These are phyloP conservation scores for Trichoderma sp. DNA, from an alignment of 2,329 filamentous ascomycete genomes.

Conservation along the genomic window DNA sequence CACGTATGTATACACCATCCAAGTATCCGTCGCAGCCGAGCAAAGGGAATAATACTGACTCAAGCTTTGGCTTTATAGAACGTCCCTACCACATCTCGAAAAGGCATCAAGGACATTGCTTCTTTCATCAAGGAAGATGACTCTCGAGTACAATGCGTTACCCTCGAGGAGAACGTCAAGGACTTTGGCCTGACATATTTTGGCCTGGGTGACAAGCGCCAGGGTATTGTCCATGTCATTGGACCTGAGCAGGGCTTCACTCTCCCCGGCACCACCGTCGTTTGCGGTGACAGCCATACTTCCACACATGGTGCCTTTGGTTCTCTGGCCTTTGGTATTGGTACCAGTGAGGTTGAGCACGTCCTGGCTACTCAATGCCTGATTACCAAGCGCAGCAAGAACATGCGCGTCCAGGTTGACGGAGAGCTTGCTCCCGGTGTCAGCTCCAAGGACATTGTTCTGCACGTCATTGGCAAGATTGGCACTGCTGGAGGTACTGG, in stretches of 20 bases:
- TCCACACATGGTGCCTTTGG: conserved; percentile 98
- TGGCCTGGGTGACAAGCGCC: conserved; percentile 90
- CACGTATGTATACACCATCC: conserved; percentile 64
- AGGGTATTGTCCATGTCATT: conserved; percentile 98
- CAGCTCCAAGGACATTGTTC: conserved; percentile 92
- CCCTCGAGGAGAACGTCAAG: conserved; percentile 95
- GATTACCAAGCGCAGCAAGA: conserved; percentile 93
- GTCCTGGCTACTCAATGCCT: conserved; percentile 95
- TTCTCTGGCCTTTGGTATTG: conserved; percentile 92
- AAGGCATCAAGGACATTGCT: conserved; percentile 89
- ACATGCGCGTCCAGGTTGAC: conserved; percentile 97
- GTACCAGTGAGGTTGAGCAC: conserved; percentile 97
- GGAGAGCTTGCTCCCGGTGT: conserved; percentile 88
- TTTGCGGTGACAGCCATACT: conserved; percentile 97
- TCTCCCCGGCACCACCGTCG: conserved; percentile 91
- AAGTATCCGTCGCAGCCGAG: not conserved
- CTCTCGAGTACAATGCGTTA: conserved; percentile 90
- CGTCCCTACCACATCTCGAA: conserved; percentile 86
- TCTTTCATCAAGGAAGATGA: conserved; percentile 95
- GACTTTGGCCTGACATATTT: conserved; percentile 97
- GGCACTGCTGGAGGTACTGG: conserved; percentile 95
- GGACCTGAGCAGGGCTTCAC: conserved; percentile 99
- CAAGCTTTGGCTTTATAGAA: conserved; percentile 59
- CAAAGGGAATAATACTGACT: not conserved
- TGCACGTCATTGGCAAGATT: conserved; percentile 90